phyloP scores from a whole-genome alignment of 2,329 filamentous ascomycete genomes.

The Metarhizium guizhouense region DNA sequence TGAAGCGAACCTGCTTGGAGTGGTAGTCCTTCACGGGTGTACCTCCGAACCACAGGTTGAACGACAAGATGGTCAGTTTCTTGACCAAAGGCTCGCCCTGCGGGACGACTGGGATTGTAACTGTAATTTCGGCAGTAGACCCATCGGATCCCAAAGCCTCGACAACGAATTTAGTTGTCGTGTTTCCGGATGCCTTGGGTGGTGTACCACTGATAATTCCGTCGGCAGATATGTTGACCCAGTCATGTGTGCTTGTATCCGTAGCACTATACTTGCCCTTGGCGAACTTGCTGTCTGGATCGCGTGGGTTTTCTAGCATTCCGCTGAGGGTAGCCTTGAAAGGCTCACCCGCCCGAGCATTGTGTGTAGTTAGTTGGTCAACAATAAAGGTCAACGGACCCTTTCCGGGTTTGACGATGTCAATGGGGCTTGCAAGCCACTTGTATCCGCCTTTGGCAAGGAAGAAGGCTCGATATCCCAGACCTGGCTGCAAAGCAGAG shows the following conservation, averaged over 20 bases:
- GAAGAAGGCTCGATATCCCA: constrained; percentile 26
- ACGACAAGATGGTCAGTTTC: constrained; percentile 25
- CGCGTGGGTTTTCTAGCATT: constrained; percentile 19
- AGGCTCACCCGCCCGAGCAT: constrained; percentile 23
- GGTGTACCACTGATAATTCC: constrained; percentile 29
- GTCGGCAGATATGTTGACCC: constrained; percentile 22
- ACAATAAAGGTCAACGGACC: constrained; percentile 21
- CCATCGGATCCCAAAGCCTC: constrained; percentile 17
- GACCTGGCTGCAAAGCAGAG: constrained; percentile 16
- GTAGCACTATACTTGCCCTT: constrained; percentile 11
- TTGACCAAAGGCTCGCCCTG: constrained; percentile 20
- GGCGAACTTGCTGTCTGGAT: constrained; percentile 17
- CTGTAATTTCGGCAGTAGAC: constrained; percentile 15
- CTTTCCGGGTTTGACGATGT: constrained; percentile 15
- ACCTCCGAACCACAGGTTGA: constrained; percentile 32
- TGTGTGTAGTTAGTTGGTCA: constrained; percentile 21
- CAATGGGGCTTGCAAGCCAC: constrained; percentile 25
- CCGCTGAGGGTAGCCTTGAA: constrained; percentile 24
- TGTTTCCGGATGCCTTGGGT: constrained; percentile 7
- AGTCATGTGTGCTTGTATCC: constrained; percentile 10
- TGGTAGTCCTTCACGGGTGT: constrained; percentile 27
- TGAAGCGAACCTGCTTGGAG: constrained; percentile 28
- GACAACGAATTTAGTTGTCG: constrained; percentile 17
- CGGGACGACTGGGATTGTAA: constrained; percentile 23
- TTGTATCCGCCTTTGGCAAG: constrained; percentile 26